Evolutionary conservation across 495 filamentous ascomycete species (phyloP).

Genomic region (Geoglossum glabrum): DNA sequence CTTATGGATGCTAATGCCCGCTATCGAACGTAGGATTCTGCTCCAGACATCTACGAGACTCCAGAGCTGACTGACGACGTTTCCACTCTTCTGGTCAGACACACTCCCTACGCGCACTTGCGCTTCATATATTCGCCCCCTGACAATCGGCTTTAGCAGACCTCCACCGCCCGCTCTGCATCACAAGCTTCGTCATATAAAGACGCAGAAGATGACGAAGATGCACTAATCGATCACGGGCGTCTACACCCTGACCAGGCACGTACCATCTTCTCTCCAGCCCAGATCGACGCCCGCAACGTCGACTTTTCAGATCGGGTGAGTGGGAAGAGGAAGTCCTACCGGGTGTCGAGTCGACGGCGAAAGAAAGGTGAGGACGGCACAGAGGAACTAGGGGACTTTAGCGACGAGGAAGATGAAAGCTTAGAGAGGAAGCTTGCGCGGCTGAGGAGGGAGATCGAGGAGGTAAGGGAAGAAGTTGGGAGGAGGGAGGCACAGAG

Average conservation of each 20-base stretch:
- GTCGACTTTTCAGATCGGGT: constrained; percentile 74
- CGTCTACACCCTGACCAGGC: constrained; percentile 56
- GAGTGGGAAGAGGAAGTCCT: constrained; percentile 55
- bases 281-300: constrained; percentile 50
- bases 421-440: constrained; percentile 57
- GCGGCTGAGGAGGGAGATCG: constrained; percentile 19
- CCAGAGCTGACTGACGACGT: constrained; percentile 75
- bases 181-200: constrained; percentile 28
- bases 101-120: not conserved
- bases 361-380: constrained; percentile 34
- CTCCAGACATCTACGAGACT: constrained; percentile 89
- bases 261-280: constrained; percentile 55
- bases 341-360: constrained; percentile 48
- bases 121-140: constrained; percentile 9
- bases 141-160: constrained; percentile 23
- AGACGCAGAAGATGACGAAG: constrained; percentile 27
- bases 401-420: constrained; percentile 34
- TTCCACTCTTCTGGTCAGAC: constrained; percentile 55
- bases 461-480: constrained; percentile 18
- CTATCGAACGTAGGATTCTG: constrained; percentile 44
- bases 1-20: not conserved
- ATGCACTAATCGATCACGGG: constrained; percentile 47
- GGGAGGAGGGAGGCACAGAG: constrained; percentile 10
- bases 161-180: constrained; percentile 41
- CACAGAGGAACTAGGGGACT: constrained; percentile 37